phyloP scores from a whole-genome alignment of 2,329 filamentous ascomycete genomes.

The Paecilomyces formosus region DNA sequence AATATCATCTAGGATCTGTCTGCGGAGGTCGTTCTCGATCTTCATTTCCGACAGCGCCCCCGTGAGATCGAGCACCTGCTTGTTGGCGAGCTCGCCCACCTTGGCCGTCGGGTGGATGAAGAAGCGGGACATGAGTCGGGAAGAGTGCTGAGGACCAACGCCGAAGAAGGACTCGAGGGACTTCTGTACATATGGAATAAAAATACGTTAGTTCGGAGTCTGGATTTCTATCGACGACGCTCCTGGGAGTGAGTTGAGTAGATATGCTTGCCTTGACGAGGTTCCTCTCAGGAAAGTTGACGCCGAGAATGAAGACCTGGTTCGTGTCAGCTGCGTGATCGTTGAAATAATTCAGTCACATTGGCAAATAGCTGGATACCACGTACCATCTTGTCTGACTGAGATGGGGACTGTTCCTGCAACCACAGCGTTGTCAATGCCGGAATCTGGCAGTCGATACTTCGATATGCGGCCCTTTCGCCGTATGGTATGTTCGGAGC shows the following conservation, averaged over 20 bases:
- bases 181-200: conserved; percentile 20
- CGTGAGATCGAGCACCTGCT: conserved; percentile 73
- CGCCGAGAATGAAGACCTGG: conserved; percentile 79
- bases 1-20: conserved; percentile 77
- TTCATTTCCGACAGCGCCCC: conserved; percentile 85
- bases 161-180: conserved; percentile 79
- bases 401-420: conserved; percentile 2
- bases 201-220: not conserved
- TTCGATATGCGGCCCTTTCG: not conserved
- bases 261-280: conserved; percentile 64
- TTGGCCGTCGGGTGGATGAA: conserved; percentile 78
- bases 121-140: conserved; percentile 77
- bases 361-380: not conserved
- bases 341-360: not conserved
- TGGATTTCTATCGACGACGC: conserved; percentile 4
- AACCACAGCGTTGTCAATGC: not conserved
- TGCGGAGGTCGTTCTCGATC: conserved; percentile 80
- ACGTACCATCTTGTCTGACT: conserved; percentile 23
- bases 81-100: conserved; percentile 65
- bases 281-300: conserved; percentile 76
- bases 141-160: conserved; percentile 62
- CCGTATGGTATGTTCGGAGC: conserved; percentile 9
- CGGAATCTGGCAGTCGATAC: not conserved
- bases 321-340: not conserved
- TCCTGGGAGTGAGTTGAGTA: conserved; percentile 2